These are phyloP conservation scores for Raddia guianensis DNA, from an alignment of 176 grass and related monocot genomes.

Conservation along the genomic window DNA sequence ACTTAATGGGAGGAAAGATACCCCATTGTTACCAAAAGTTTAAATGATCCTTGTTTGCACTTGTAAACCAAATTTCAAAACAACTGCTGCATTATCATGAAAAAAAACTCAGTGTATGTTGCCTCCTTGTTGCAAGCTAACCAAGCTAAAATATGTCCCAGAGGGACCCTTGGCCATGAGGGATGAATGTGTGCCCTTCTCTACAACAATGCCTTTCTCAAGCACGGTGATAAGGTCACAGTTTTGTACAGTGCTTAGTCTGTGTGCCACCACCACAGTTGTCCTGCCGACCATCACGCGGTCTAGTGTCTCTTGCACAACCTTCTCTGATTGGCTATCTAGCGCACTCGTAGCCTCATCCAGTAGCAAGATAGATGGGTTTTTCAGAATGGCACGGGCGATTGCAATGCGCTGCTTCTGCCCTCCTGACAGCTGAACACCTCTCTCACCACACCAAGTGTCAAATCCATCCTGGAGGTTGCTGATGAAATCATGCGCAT, in stretches of 20 bases:
- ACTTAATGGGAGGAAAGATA: constrained; percentile 27
- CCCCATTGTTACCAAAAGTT: constrained; percentile 18
- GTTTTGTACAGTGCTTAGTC: constrained; percentile 84
- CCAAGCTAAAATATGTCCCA: constrained; percentile 76
- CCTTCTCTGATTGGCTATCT: constrained; percentile 91
- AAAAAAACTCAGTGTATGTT: constrained; percentile 37
- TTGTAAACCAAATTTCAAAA: constrained; percentile 11
- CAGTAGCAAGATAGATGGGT: constrained; percentile 73
- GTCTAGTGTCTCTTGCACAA: constrained; percentile 84
- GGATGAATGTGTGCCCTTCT: constrained; percentile 85
- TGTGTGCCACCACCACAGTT: constrained; percentile 84
- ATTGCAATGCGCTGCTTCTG: constrained; percentile 96
- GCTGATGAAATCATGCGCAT: constrained; percentile 96
- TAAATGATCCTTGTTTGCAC: constrained; percentile 12
- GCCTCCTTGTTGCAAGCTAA: constrained; percentile 75
- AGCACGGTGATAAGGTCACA: constrained; percentile 84
- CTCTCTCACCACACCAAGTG: constrained; percentile 82
- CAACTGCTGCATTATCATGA: not conserved
- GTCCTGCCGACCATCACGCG: constrained; percentile 87
- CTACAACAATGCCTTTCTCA: constrained; percentile 74
- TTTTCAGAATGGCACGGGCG: constrained; percentile 90
- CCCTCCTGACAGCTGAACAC: constrained; percentile 88
- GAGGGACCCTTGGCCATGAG: constrained; percentile 81
- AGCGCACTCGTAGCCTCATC: constrained; percentile 95
- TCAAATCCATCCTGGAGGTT: constrained; percentile 89